Conservation (phyloP, 108 stramenopile genomes). For the Thalassiosira profunda region DNA sequence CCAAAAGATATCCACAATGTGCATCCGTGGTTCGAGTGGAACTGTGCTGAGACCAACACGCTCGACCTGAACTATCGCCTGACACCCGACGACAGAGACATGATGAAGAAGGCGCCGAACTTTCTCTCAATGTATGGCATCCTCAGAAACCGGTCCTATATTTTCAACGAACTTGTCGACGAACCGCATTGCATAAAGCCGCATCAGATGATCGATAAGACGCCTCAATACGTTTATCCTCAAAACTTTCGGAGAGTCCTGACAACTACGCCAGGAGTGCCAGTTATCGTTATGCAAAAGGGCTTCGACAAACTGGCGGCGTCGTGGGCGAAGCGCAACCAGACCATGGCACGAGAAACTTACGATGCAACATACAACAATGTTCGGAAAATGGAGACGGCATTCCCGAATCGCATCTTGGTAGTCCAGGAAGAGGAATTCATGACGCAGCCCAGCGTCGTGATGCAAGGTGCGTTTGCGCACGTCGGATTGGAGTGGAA, state of each 20-base stretch:
- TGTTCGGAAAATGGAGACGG: neutral
- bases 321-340: neutral
- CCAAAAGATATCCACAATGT: neutral
- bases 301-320: neutral
- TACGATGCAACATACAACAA: neutral
- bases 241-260: neutral
- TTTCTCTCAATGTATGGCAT: neutral
- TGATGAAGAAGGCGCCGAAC: neutral
- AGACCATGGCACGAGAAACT: neutral
- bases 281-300: neutral
- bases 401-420: neutral
- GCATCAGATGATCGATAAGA: constrained; percentile 3
- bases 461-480: neutral
- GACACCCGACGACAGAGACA: neutral
- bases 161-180: constrained; percentile 1
- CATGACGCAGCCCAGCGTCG: neutral
- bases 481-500: constrained; percentile 4
- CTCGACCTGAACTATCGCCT: neutral
- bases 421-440: neutral
- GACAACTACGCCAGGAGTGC: neutral
- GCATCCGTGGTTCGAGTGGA: neutral
- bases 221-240: neutral
- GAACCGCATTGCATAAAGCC: neutral
- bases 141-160: neutral
- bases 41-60: neutral